phyloP scores from a whole-genome alignment of 306 rosid species.

The Lathyrus aphaca region DNA sequence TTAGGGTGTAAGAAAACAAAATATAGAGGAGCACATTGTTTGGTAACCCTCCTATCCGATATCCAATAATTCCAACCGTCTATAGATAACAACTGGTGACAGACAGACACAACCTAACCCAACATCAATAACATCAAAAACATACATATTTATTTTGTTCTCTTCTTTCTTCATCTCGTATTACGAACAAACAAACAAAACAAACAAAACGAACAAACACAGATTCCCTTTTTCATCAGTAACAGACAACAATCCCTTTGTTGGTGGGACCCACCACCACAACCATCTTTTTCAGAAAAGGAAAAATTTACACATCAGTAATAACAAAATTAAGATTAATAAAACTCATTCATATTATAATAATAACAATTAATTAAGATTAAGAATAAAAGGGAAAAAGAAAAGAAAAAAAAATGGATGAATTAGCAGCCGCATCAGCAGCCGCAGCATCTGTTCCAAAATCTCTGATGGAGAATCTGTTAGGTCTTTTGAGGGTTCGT shows the following conservation, averaged over 20 bases:
- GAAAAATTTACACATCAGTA: background rate
- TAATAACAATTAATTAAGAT: background rate
- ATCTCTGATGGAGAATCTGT: conserved; percentile 60
- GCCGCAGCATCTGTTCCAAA: conserved; percentile 9
- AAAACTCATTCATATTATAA: background rate
- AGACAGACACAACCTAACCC: background rate
- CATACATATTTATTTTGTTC: background rate
- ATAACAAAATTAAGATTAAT: background rate
- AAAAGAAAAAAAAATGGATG: background rate
- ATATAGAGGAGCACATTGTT: background rate
- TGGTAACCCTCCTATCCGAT: background rate
- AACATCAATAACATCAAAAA: background rate
- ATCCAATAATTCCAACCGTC: background rate
- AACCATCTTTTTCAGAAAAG: background rate
- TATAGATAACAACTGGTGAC: background rate
- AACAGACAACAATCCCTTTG: background rate
- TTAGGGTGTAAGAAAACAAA: background rate
- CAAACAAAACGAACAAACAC: background rate
- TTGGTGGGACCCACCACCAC: background rate
- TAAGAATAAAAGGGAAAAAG: background rate
- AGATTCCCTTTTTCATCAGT: background rate
- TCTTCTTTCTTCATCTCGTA: background rate
- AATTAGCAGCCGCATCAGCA: background rate
- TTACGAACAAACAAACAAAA: background rate
- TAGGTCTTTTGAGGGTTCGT: conserved; percentile 85